These are phyloP conservation scores for Apodospora peruviana DNA, from an alignment of 495 filamentous ascomycete species.

Conservation along the genomic window DNA sequence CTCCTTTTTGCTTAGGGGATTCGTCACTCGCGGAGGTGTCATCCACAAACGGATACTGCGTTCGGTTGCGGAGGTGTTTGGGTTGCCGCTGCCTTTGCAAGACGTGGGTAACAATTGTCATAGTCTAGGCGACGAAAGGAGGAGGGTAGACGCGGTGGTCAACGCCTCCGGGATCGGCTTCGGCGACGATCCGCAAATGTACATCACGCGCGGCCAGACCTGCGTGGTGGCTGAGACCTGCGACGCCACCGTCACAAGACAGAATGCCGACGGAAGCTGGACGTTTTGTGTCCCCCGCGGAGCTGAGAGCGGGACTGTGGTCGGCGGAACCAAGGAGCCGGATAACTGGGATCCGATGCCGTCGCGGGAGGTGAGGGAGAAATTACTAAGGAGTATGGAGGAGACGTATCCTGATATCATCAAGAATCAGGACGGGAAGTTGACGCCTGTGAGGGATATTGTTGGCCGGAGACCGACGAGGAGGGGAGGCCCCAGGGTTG, in stretches of 20 bases:
- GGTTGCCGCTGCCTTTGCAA: not conserved
- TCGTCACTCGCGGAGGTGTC: slow-evolving; percentile 45
- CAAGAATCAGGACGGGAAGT: slow-evolving; percentile 13
- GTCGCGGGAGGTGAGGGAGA: slow-evolving; percentile 37
- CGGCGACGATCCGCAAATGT: slow-evolving; percentile 47
- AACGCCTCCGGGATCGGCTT: slow-evolving; percentile 57
- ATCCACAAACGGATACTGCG: slow-evolving; percentile 37
- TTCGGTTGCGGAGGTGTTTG: slow-evolving; percentile 43
- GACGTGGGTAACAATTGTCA: not conserved
- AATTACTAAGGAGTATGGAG: slow-evolving; percentile 37
- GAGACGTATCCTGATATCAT: slow-evolving; percentile 35
- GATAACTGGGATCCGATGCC: slow-evolving; percentile 50
- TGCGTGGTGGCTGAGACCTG: slow-evolving; percentile 38
- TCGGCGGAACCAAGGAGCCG: slow-evolving; percentile 59
- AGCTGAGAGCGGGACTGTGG: slow-evolving; percentile 54
- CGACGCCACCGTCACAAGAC: slow-evolving; percentile 49
- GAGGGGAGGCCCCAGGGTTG: slow-evolving; percentile 36
- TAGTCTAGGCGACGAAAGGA: not conserved
- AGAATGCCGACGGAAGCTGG: slow-evolving; percentile 55
- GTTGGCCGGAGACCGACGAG: slow-evolving; percentile 40
- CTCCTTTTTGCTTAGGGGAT: slow-evolving; percentile 47
- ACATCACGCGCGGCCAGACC: slow-evolving; percentile 50
- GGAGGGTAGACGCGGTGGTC: slow-evolving; percentile 41
- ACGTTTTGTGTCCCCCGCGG: slow-evolving; percentile 56
- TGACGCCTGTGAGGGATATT: slow-evolving; percentile 38